phyloP scores from a whole-genome alignment of 1,139 yeast genomes.

The Candida tropicalis region DNA sequence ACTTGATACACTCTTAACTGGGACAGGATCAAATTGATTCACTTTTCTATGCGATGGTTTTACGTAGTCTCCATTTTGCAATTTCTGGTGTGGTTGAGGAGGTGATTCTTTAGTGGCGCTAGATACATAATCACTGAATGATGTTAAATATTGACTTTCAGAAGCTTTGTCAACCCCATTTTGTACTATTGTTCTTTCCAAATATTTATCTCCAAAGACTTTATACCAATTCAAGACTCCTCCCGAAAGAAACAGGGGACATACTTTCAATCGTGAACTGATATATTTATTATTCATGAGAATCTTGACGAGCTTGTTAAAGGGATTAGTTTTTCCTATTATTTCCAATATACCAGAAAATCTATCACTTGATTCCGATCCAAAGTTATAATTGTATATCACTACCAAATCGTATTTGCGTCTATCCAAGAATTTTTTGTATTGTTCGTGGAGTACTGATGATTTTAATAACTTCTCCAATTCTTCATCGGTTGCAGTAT shows the following conservation, averaged over 20 bases:
- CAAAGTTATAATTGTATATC: slow-evolving; percentile 53
- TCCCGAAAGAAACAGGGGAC: slow-evolving; percentile 43
- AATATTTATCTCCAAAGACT: slow-evolving; percentile 32
- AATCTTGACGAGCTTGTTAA: slow-evolving; percentile 54
- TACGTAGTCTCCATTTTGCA: slow-evolving; percentile 9
- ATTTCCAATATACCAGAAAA: slow-evolving; percentile 26
- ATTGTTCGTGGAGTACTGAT: slow-evolving; percentile 57
- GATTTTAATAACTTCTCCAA: slow-evolving; percentile 59
- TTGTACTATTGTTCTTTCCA: slow-evolving; percentile 22
- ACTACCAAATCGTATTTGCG: slow-evolving; percentile 61
- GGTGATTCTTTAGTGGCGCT: slow-evolving; percentile 27
- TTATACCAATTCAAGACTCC: slow-evolving; percentile 45
- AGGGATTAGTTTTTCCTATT: slow-evolving; percentile 33
- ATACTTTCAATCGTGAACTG: slow-evolving; percentile 34
- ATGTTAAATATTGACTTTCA: slow-evolving; percentile 28
- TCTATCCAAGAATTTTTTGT: slow-evolving; percentile 51
- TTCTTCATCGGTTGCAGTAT: slow-evolving; percentile 52
- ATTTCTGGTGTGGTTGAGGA: not conserved
- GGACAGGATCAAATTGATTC: slow-evolving; percentile 8
- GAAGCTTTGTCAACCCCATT: not conserved
- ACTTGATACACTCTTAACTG: not conserved
- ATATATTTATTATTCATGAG: slow-evolving; percentile 44
- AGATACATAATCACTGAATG: slow-evolving; percentile 43
- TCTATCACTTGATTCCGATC: slow-evolving; percentile 31
- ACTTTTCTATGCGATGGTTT: slow-evolving; percentile 8